phyloP scores from a whole-genome alignment of 805 yeast genomes.

The Metschnikowia vanudenii region DNA sequence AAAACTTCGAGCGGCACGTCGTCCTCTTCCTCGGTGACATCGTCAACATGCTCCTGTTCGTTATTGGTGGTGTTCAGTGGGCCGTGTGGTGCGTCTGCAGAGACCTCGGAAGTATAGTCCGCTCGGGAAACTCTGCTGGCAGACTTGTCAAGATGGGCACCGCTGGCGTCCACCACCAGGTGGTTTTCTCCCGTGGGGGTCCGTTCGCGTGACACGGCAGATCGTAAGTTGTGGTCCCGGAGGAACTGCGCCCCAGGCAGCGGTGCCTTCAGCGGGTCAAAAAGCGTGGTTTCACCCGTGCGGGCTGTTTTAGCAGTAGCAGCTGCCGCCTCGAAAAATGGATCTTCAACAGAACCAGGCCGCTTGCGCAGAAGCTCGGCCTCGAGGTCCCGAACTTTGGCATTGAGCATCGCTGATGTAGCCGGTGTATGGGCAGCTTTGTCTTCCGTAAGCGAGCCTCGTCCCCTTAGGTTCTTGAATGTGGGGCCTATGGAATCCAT shows the following conservation, averaged over 20 bases:
- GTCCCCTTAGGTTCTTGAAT: constrained; percentile 25
- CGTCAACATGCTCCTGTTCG: background rate
- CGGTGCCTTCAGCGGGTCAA: background rate
- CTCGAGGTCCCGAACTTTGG: constrained; percentile 8
- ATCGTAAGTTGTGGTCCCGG: constrained; percentile 19
- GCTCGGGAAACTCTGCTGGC: constrained; percentile 4
- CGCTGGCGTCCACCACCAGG: background rate
- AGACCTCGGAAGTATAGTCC: background rate
- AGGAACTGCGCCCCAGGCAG: constrained; percentile 13
- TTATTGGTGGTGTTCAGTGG: background rate
- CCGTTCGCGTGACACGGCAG: constrained; percentile 5
- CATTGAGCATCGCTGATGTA: constrained; percentile 6
- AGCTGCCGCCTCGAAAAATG: constrained; percentile 26
- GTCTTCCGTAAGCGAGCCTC: constrained; percentile 23
- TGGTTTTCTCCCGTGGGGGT: constrained; percentile 5
- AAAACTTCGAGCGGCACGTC: constrained; percentile 52
- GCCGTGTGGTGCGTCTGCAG: background rate
- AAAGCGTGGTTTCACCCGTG: constrained; percentile 1
- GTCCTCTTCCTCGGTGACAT: constrained; percentile 31
- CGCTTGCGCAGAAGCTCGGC: constrained; percentile 15
- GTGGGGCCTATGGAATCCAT: constrained; percentile 22
- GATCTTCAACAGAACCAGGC: constrained; percentile 25
- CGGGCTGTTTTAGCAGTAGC: constrained; percentile 12
- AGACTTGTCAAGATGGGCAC: constrained; percentile 4
- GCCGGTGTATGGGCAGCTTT: constrained; percentile 13